Conservation (phyloP, 2,329 filamentous ascomycete species). For the Scedosporium boydii region DNA sequence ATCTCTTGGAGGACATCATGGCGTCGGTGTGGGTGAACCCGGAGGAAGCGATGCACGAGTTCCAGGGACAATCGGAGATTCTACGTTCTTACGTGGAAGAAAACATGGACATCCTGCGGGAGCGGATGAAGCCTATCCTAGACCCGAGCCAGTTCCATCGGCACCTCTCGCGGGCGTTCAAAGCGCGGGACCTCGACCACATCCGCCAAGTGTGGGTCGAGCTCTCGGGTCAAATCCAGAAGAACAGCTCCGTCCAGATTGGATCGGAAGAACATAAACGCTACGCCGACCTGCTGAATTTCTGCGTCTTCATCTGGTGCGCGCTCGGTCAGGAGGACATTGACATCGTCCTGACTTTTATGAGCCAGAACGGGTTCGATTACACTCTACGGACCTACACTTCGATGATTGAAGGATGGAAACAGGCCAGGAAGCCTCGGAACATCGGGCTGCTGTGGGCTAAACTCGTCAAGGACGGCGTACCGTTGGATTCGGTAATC, state of each 20-base stretch:
- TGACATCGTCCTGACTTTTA: constrained; percentile 26
- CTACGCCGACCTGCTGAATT: constrained; percentile 25
- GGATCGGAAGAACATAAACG: neutral
- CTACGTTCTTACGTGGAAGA: neutral
- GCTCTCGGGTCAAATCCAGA: constrained; percentile 5
- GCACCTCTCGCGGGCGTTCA: constrained; percentile 6
- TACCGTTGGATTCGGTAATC: constrained; percentile 51
- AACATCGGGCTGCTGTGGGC: constrained; percentile 59
- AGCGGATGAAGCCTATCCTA: neutral
- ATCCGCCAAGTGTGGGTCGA: constrained; percentile 5
- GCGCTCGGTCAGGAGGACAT: constrained; percentile 15
- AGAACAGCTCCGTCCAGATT: neutral
- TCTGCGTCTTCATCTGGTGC: constrained; percentile 30
- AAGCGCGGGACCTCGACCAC: neutral
- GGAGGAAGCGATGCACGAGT: neutral
- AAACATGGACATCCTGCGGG: neutral
- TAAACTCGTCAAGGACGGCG: constrained; percentile 46
- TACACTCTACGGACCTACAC: constrained; percentile 62
- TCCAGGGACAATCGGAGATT: neutral
- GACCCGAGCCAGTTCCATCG: constrained; percentile 6
- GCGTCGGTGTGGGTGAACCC: neutral
- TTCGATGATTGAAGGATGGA: constrained; percentile 63
- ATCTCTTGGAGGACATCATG: constrained; percentile 8
- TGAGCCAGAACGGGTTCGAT: constrained; percentile 36
- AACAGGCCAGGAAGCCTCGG: constrained; percentile 44